Percentiles rank a stretch among this genome's conserved stretches.
Conservation (phyloP, 352 stramenopile species). For the Phytophthora hybrid region DNA sequence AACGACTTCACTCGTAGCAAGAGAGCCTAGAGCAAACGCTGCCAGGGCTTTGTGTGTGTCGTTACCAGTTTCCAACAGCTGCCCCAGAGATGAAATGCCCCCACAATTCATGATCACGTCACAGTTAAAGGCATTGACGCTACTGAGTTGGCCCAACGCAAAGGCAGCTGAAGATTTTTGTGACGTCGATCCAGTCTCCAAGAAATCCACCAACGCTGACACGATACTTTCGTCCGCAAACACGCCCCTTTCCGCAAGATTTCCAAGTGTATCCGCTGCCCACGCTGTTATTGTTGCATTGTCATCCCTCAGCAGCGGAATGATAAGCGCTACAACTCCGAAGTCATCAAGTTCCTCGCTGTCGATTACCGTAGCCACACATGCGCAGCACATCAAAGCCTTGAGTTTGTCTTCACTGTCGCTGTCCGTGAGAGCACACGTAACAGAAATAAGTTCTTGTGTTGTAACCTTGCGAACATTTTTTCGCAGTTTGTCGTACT, state of each 20-base stretch:
- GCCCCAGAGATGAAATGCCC: neutral
- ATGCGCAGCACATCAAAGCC: constrained; percentile 7
- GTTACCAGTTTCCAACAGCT: neutral
- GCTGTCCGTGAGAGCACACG: neutral
- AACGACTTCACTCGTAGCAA: neutral
- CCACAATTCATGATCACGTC: neutral
- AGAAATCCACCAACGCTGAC: neutral
- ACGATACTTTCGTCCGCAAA: constrained; percentile 5
- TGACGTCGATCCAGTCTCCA: constrained; percentile 7
- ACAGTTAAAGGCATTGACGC: neutral
- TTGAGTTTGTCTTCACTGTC: constrained; percentile 4
- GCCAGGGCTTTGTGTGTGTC: neutral
- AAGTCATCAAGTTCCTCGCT: constrained; percentile 15
- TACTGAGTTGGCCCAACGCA: neutral
- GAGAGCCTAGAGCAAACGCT: neutral
- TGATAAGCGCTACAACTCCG: constrained; percentile 2
- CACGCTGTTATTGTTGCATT: constrained; percentile 1
- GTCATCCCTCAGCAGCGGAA: neutral
- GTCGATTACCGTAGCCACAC: neutral
- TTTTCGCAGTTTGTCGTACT: constrained; percentile 9
- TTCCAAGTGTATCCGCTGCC: constrained; percentile 6
- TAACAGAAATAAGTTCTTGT: constrained; percentile 6
- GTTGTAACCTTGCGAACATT: constrained; percentile 3
- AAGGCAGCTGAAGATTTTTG: constrained; percentile 1
- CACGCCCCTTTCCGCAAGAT: constrained; percentile 7